Base-by-base conservation (phyloP, 768 basidiomycete genomes). In the Mycena albidolilacea region DNA sequence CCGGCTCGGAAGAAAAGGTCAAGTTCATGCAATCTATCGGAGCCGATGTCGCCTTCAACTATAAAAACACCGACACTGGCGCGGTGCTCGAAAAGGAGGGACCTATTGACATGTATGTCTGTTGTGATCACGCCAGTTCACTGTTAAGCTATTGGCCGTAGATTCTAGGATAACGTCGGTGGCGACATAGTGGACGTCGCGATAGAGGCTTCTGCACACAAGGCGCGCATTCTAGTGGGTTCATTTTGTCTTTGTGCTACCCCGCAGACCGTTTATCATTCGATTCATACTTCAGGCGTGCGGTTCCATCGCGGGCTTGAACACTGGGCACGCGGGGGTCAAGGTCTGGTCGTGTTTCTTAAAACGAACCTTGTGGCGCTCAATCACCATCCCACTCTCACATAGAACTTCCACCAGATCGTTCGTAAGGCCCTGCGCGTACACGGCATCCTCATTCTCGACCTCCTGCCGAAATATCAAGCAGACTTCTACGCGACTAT, bases 381-480 rank as follows among this genome's bases (percentile, higher is more conserved):
- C 41, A 14, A 70, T 77, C 23, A 50, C 71, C 19, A 68, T 82
- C 37, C 30, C 4, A 4, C 30, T 3, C 30, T 30, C 30, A 30
- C 30, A 6, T 35, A 83, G 80, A 86, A 85, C 69, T 71, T 81
- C 59, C 44, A 77, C n/a, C 62, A 72, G n/a, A 71, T 85, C 37
- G 75, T 85, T 44, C 39, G 69, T 3, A 85, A 84, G 77, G 80
- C 82, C 62, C 77, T 86, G 14, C 82, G 75, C n/a, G 78, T 87
- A 35, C 75, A 79, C 43, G 86, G 87, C 4, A 84, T 87, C 77
- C 78, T 85, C 59, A 59, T 73, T 11, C 19, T 23, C 12, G 19
- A 72, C 78, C 41, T 75, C 17, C 50, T 44, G 17, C 43, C 73
- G 3, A 81, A 84, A 76, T 81, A 84, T 65, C 11, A 50, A 38